Conservation (phyloP, 2,329 filamentous ascomycete genomes). For the Botrytis aclada region DNA sequence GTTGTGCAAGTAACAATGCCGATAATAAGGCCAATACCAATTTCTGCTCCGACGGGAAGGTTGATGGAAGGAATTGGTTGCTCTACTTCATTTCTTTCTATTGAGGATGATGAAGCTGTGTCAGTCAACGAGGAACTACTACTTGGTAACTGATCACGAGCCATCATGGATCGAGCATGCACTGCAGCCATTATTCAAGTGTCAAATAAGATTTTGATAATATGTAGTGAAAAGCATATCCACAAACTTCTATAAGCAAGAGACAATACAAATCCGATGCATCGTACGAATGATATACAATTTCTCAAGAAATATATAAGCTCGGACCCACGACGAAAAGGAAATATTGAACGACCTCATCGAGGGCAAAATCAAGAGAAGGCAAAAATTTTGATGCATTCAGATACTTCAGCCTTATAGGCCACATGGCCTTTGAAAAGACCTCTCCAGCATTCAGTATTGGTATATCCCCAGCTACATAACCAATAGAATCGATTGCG, state of each 20-base stretch:
- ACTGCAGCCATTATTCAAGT: neutral
- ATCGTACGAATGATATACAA: slow-evolving; percentile 2
- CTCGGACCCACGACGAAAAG: neutral
- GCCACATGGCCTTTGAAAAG: neutral
- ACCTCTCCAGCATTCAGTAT: neutral
- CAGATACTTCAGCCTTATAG: slow-evolving; percentile 8
- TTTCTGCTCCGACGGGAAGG: neutral
- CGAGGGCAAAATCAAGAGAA: neutral
- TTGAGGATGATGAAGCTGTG: neutral
- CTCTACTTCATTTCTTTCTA: neutral
- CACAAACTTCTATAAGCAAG: neutral
- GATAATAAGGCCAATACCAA: slow-evolving; percentile 4
- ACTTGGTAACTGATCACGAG: neutral
- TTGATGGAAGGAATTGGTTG: neutral
- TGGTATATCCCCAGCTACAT: neutral
- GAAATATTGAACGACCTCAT: neutral
- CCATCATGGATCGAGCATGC: neutral
- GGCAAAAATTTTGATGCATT: neutral
- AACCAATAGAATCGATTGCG: neutral
- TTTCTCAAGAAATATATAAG: neutral
- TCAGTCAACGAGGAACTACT: neutral
- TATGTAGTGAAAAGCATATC: neutral
- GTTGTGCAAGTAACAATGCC: neutral
- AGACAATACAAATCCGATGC: neutral
- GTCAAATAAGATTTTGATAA: neutral